phyloP scores from a whole-genome alignment of 345 rosid species.

The Corchorus olitorius region DNA sequence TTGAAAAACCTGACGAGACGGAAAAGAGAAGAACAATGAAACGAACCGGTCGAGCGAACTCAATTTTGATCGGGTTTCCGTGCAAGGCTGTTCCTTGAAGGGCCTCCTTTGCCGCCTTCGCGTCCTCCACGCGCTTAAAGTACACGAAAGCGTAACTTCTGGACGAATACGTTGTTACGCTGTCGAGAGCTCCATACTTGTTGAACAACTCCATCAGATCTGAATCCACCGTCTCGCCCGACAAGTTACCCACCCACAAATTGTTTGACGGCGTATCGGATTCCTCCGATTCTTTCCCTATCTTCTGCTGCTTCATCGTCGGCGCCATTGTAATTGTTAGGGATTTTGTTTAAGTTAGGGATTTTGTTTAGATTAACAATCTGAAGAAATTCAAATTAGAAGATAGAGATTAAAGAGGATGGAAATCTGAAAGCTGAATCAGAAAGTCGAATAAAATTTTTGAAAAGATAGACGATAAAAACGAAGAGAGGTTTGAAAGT shows the following conservation, averaged over 20 bases:
- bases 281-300: constrained; percentile 43
- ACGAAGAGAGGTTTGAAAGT: background rate
- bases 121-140: constrained; percentile 82
- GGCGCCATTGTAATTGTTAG: constrained; percentile 50
- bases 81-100: constrained; percentile 65
- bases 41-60: constrained; percentile 99
- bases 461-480: background rate
- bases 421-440: constrained; percentile 8
- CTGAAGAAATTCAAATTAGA: background rate
- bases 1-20: constrained; percentile 34
- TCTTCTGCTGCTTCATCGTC: constrained; percentile 34
- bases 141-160: constrained; percentile 78
- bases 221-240: constrained; percentile 58
- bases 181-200: constrained; percentile 69
- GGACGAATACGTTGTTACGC: constrained; percentile 61
- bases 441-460: background rate
- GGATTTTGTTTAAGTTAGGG: background rate
- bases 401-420: background rate
- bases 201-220: constrained; percentile 68
- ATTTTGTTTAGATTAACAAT: background rate
- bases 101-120: constrained; percentile 71
- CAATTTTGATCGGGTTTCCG: constrained; percentile 74
- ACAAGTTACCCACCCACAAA: constrained; percentile 84
- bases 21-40: constrained; percentile 72
- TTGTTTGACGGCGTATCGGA: constrained; percentile 56